phyloP scores from a whole-genome alignment of 495 filamentous ascomycete species.

The Podospora pseudocomata region DNA sequence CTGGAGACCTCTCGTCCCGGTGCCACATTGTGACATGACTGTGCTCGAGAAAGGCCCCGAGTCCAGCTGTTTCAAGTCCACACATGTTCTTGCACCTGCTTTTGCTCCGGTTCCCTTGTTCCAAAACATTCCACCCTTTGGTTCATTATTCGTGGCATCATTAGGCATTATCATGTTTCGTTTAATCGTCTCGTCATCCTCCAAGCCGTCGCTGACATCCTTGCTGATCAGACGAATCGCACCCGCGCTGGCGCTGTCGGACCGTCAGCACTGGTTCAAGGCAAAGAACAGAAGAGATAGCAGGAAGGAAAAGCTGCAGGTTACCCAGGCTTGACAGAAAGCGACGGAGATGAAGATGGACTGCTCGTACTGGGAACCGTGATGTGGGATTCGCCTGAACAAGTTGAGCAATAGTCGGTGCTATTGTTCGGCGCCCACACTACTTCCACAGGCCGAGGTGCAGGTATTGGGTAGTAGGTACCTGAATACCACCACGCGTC shows the following conservation, averaged over 20 bases:
- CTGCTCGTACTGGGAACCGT: neutral
- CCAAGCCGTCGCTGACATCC: neutral
- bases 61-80: neutral
- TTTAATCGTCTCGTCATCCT: neutral
- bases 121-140: neutral
- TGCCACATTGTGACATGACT: neutral
- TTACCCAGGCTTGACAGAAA: neutral
- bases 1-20: neutral
- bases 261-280: neutral
- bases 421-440: neutral
- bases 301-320: neutral
- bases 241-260: neutral
- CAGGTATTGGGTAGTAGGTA: neutral
- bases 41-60: neutral
- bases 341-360: constrained; percentile 1
- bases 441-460: neutral
- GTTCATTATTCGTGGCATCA: neutral
- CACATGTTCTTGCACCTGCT: neutral
- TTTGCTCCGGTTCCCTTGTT: too few species aligned
- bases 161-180: neutral
- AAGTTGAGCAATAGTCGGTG: neutral
- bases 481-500: neutral
- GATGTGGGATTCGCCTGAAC: neutral
- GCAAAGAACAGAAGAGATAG: neutral
- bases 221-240: neutral